Base-by-base conservation (phyloP, 164 flowering plant genomes). In the Stephania japonica region DNA sequence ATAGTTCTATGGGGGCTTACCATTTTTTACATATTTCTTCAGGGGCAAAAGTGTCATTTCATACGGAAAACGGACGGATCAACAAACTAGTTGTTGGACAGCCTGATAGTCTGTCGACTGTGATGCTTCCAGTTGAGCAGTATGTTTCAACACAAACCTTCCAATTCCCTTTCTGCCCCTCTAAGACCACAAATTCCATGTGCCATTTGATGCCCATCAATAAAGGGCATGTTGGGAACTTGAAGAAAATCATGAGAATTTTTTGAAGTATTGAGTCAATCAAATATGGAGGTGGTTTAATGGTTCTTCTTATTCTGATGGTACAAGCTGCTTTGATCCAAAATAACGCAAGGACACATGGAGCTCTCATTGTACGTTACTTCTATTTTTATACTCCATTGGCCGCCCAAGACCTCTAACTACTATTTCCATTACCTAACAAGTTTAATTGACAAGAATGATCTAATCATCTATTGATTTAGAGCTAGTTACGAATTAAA, bases 291-390 rank as follows among this genome's bases (percentile, higher is more conserved):
- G 63, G 63, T 56, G 18, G 63, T 56, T 53, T 18, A 56, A n/a
- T 56, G 18, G 63, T 56, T 56, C n/a, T 19, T 19, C 63, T 56
- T 56, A 56, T n/a, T 56, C 7, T 56, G 63, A 67, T 67, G 69
- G 43, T 38, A 42, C 53, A 68, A 68, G 50, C 70, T 42, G 21
- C 1, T 14, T 38, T 56, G 23, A 81, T 59, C 78, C 42, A 53
- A 27, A 63, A n/a, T 64, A 74, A 70, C 26, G 64, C 67, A 76
- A 68, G 4, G 81, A 80, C 87, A 85, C 81, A 21, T 83, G 89
- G 86, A 81, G 76, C 38, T 76, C 67, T 70, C 62, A 68, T 10
- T 76, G 41, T 82, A 86, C 83, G 38, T 67, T 68, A 13, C 61
- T 78, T 43, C 71, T 70, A 70, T n/a, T 71, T 32, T 59, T 59